phyloP scores from a whole-genome alignment of 2,329 filamentous ascomycete genomes.

The Sporothrix phasma region DNA sequence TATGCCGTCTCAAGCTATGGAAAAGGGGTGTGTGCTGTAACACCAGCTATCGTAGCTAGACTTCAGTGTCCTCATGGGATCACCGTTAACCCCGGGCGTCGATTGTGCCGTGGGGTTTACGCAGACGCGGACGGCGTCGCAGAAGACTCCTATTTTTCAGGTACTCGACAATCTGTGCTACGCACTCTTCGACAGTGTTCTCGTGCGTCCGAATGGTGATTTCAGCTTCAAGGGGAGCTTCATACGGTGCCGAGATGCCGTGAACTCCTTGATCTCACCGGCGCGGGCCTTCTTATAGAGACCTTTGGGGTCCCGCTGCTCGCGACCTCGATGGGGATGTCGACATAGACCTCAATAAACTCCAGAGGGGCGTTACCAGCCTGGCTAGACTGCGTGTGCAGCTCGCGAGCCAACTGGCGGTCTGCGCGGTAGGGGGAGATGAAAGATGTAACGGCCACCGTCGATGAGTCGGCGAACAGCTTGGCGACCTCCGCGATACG shows the following conservation, averaged over 20 bases:
- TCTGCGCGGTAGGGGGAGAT: constrained; percentile 92
- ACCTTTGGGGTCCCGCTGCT: constrained; percentile 93
- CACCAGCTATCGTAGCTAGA: no score
- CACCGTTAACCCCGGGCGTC: background rate
- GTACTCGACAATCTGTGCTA: constrained; percentile 73
- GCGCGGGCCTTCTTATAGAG: constrained; percentile 93
- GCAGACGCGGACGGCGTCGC: constrained; percentile 22
- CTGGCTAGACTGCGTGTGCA: constrained; percentile 57
- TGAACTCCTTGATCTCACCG: constrained; percentile 95
- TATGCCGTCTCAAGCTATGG: background rate
- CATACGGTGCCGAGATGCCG: constrained; percentile 93
- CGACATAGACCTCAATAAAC: constrained; percentile 90
- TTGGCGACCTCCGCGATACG: constrained; percentile 92
- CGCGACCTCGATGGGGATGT: constrained; percentile 87
- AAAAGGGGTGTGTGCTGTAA: background rate
- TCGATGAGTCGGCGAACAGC: constrained; percentile 84
- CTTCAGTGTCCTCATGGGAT: background rate
- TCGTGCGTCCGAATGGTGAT: constrained; percentile 77
- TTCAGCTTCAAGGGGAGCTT: constrained; percentile 77
- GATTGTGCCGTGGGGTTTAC: background rate
- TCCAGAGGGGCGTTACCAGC: constrained; percentile 59
- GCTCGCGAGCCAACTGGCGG: constrained; percentile 65
- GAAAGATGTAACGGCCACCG: constrained; percentile 87
- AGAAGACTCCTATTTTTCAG: constrained; percentile 56
- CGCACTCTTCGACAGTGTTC: constrained; percentile 78